Base-by-base conservation (phyloP, 2,329 filamentous ascomycete species). In the Lasiodiplodia sp. region DNA sequence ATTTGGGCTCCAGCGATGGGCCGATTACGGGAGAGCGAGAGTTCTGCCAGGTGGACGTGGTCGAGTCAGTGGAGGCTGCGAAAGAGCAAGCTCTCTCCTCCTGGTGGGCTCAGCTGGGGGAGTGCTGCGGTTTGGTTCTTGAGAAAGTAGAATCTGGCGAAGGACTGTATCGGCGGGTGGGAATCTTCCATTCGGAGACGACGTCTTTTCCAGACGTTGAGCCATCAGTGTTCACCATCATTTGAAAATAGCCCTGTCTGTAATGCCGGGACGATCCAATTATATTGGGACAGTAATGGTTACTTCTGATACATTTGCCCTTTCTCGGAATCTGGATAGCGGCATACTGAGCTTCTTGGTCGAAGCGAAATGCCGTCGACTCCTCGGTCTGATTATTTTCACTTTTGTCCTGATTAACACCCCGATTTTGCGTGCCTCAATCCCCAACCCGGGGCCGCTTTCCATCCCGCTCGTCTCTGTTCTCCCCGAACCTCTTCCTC, bases 401-500 rank as follows among this genome's bases (percentile, higher is more conserved):
- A 10, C 7, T 44, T 44, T 7, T 44, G 10, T 11, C 44, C 18
- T 47, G 44, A 47, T 47, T 21, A 11, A 47, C 11, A 47, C 14
- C 44, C 28, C 44, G 14, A 8, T 21, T 21, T 28, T 21, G 44
- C n/a, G 18, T 10, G 6, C 53, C 37, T 68, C 57, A 68, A 16
- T 68, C 60, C 14, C 52, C 81, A 60, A 82, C 76, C 63, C 79
- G 78, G 25, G 77, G 75, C 69, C 83, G 79, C 72, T 86, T 86
- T 28, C 79, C 80, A 12, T 83, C 80, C 38, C 81, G 77, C 69
- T 78, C 75, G 3, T 76, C 75, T 7, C 78, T 75, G 3, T 78
- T 78, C 31, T 80, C 80, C 55, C 76, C 76, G 5, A 78, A 75
- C 56, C 82, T 76, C 75, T 85, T 87, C 62, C 89, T 82, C 72